Percentiles rank a stretch among this genome's conserved stretches.
Evolutionary conservation across 1,139 yeast genomes (phyloP).

Genomic region (Geotrichum histeridarum): DNA sequence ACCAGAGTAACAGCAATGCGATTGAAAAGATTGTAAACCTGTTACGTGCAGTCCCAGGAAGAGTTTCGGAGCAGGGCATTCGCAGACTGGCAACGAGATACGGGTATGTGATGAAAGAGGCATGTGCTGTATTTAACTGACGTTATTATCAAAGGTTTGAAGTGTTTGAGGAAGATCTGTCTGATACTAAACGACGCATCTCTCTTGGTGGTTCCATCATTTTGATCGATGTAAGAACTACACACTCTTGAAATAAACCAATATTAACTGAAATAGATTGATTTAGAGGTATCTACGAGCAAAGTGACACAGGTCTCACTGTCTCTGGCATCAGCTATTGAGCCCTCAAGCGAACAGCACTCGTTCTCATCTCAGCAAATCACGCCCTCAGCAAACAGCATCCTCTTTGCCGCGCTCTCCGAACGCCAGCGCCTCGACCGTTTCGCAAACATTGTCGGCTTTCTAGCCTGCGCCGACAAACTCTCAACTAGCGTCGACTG

Average conservation of each 20-base stretch:
- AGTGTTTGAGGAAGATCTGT: conserved; percentile 33
- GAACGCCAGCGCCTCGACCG: conserved; percentile 32
- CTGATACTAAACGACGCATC: conserved; percentile 30
- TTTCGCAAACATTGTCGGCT: conserved; percentile 32
- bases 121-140: neutral
- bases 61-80: conserved; percentile 34
- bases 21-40: conserved; percentile 30
- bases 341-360: conserved; percentile 25
- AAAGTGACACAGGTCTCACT: conserved; percentile 24
- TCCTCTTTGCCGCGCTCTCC: conserved; percentile 28
- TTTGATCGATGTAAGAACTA: conserved; percentile 33
- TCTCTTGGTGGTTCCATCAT: conserved; percentile 38
- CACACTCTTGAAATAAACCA: neutral
- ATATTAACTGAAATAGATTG: conserved; percentile 20
- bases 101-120: conserved; percentile 17
- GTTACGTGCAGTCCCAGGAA: conserved; percentile 33
- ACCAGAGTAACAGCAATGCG: conserved; percentile 10
- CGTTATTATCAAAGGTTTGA: conserved; percentile 27
- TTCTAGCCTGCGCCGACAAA: conserved; percentile 34
- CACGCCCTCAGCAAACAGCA: conserved; percentile 27
- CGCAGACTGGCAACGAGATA: conserved; percentile 30
- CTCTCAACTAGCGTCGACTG: conserved; percentile 34
- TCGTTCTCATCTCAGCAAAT: conserved; percentile 31
- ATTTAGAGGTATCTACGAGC: conserved; percentile 21
- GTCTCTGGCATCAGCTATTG: conserved; percentile 33